These are phyloP conservation scores for Rugonectria rugulosa DNA, from an alignment of 2,329 filamentous ascomycete species.

Conservation along the genomic window DNA sequence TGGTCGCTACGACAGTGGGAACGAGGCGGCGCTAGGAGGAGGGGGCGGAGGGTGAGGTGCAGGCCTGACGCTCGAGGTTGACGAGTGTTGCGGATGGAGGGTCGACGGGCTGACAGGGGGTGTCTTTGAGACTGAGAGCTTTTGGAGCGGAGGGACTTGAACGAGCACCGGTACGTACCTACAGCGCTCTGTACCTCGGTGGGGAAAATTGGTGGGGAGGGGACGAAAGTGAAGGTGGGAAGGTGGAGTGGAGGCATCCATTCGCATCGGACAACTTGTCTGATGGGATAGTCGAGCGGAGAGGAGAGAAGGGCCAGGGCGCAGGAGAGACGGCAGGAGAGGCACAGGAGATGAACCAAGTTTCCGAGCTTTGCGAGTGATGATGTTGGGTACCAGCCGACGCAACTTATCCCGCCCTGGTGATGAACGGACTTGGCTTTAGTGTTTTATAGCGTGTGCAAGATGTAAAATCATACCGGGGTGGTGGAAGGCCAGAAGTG, in stretches of 20 bases:
- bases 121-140: constrained; percentile 6
- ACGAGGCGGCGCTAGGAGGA: constrained; percentile 35
- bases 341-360: neutral
- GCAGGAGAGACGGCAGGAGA: neutral
- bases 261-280: constrained; percentile 11
- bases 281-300: constrained; percentile 8
- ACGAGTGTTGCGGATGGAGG: neutral
- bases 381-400: neutral
- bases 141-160: constrained; percentile 10
- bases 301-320: neutral
- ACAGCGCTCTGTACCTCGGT: too few relatives aligned
- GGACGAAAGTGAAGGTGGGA: constrained; percentile 25
- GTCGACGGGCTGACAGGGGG: constrained; percentile 9
- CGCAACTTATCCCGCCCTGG: constrained; percentile 1
- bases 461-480: neutral
- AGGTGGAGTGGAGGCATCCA: constrained; percentile 26
- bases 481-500: neutral
- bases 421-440: neutral
- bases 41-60: constrained; percentile 15
- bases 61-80: constrained; percentile 6
- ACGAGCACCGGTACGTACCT: too few relatives aligned
- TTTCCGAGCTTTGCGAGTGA: neutral
- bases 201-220: constrained; percentile 16
- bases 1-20: constrained; percentile 16
- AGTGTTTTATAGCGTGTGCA: constrained; percentile 7